Percentiles rank a stretch among this genome's conserved stretches.
These are phyloP conservation scores for Zygoascus tannicola DNA, from an alignment of 805 yeast species.

Conservation along the genomic window DNA sequence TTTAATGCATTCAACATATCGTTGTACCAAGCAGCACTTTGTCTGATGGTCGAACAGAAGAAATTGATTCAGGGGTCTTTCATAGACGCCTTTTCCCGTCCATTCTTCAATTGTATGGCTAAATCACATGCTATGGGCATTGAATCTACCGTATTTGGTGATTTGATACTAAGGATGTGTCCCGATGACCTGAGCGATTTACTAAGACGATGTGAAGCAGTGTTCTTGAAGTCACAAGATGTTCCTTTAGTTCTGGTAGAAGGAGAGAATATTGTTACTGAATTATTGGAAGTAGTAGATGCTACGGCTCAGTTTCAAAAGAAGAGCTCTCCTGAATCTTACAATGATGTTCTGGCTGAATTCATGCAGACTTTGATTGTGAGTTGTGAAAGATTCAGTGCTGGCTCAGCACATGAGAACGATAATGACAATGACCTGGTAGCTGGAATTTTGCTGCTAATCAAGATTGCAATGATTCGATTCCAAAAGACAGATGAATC, in stretches of 20 bases:
- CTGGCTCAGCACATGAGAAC: not conserved
- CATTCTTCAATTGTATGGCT: not conserved
- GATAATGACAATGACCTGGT: not conserved
- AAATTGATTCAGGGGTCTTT: not conserved
- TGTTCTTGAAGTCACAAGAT: slow-evolving; percentile 15
- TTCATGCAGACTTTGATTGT: slow-evolving; percentile 14
- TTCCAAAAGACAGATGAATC: slow-evolving; percentile 4
- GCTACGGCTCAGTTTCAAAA: slow-evolving; percentile 18
- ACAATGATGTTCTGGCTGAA: slow-evolving; percentile 9
- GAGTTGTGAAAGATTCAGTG: slow-evolving; percentile 6
- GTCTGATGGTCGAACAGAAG: not conserved
- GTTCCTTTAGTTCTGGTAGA: slow-evolving; percentile 15
- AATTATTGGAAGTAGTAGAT: slow-evolving; percentile 19
- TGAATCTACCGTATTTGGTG: slow-evolving; percentile 14
- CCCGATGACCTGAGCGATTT: slow-evolving; percentile 12
- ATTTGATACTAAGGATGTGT: slow-evolving; percentile 14
- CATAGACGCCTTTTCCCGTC: not conserved
- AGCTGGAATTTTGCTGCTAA: slow-evolving; percentile 16
- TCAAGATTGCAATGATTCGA: slow-evolving; percentile 22
- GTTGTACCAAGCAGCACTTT: not conserved
- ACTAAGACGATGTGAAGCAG: slow-evolving; percentile 12
- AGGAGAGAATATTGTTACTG: slow-evolving; percentile 10
- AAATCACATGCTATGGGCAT: not conserved
- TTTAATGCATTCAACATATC: not conserved
- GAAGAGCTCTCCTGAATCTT: slow-evolving; percentile 10